Conservation (phyloP, 2,329 filamentous ascomycete species). For the Epichloe baconii region DNA sequence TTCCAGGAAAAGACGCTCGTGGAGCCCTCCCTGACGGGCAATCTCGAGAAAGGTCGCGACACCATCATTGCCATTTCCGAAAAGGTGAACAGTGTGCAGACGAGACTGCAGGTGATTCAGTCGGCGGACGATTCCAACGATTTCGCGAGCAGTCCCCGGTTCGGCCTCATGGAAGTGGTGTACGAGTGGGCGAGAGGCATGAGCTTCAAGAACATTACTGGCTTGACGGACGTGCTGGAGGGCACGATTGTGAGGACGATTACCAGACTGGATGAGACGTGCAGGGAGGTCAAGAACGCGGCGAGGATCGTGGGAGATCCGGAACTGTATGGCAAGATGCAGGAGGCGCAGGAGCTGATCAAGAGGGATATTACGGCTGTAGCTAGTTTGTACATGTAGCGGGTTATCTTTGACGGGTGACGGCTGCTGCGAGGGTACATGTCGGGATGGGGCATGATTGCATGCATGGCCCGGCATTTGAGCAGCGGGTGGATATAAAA, state of each 20-base stretch:
- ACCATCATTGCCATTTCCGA: slow-evolving; percentile 85
- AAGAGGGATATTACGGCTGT: slow-evolving; percentile 90
- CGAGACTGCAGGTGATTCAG: slow-evolving; percentile 81
- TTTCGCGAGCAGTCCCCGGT: slow-evolving; percentile 74
- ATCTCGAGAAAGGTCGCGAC: slow-evolving; percentile 67
- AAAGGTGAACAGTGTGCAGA: slow-evolving; percentile 83
- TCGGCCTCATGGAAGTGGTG: slow-evolving; percentile 92
- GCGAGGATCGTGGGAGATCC: slow-evolving; percentile 92
- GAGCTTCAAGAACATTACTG: slow-evolving; percentile 96
- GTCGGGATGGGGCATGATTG: neutral
- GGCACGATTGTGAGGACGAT: slow-evolving; percentile 95
- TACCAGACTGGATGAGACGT: slow-evolving; percentile 87
- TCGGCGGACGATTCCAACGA: slow-evolving; percentile 84
- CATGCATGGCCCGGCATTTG: neutral
- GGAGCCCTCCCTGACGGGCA: slow-evolving; percentile 67
- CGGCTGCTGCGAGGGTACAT: neutral
- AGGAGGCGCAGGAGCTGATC: slow-evolving; percentile 93
- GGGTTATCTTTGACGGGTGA: too few relatives aligned
- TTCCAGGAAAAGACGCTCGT: slow-evolving; percentile 93
- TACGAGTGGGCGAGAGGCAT: slow-evolving; percentile 98
- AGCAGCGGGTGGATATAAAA: neutral
- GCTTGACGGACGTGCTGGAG: slow-evolving; percentile 90
- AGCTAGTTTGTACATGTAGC: slow-evolving; percentile 74
- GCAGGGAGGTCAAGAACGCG: slow-evolving; percentile 93
- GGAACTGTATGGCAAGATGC: slow-evolving; percentile 89